These are phyloP conservation scores for Toxicodendron radicans DNA, from an alignment of 345 rosid genomes.

Conservation along the genomic window DNA sequence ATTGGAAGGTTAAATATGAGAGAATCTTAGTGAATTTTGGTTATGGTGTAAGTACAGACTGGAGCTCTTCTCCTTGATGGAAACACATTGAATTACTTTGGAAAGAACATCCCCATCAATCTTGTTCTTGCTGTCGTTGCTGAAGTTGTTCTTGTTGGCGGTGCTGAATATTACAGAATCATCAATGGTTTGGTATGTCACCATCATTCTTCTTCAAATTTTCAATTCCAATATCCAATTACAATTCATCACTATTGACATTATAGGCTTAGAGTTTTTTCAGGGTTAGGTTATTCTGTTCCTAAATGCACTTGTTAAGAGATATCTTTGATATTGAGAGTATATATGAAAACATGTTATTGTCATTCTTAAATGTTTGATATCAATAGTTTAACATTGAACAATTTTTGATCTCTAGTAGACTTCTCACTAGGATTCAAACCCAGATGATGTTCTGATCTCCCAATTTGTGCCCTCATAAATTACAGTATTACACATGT, in stretches of 20 bases:
- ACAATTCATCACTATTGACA: neutral
- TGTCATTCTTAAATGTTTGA: no score
- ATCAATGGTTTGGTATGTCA: constrained; percentile 75
- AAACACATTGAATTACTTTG: constrained; percentile 92
- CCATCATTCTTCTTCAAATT: neutral
- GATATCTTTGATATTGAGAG: no score
- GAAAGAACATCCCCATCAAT: constrained; percentile 86
- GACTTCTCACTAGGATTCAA: no score
- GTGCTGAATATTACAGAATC: constrained; percentile 98
- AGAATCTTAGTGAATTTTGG: neutral
- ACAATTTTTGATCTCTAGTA: no score
- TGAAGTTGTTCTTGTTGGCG: constrained; percentile 85
- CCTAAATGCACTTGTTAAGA: no score
- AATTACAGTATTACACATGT: no score
- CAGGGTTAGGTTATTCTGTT: no score
- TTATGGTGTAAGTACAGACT: constrained; percentile 48
- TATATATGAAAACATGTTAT: no score
- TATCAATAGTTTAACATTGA: no score
- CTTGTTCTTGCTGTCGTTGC: constrained; percentile 75
- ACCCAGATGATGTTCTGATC: no score
- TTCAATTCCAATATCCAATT: neutral
- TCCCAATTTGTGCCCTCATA: no score
- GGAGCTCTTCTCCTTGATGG: constrained; percentile 98
- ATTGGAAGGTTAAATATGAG: neutral
- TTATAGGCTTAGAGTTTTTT: neutral